Evolutionary conservation across 2,329 filamentous ascomycete species (phyloP).

Genomic region (Pezicula radicicola): DNA sequence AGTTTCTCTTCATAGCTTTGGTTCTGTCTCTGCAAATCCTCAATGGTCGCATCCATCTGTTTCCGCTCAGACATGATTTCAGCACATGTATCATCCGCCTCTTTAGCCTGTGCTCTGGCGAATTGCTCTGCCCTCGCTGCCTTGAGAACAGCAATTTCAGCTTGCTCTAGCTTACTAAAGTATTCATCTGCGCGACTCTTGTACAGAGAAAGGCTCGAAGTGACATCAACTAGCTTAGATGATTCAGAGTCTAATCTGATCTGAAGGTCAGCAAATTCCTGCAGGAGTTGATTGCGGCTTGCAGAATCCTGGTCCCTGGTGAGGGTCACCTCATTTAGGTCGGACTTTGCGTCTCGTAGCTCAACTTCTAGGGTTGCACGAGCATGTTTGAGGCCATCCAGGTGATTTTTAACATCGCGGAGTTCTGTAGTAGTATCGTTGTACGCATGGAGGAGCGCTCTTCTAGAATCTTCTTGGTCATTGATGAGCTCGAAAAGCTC

Average conservation of each 20-base stretch:
- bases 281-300: conserved; percentile 83
- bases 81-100: conserved; percentile 88
- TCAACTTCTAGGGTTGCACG: conserved; percentile 81
- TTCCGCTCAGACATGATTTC: conserved; percentile 89
- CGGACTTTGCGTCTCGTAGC: conserved; percentile 77
- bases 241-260: conserved; percentile 88
- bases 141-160: conserved; percentile 92
- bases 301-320: conserved; percentile 83
- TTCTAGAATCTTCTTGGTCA: conserved; percentile 85
- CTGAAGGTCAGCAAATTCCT: conserved; percentile 91
- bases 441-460: conserved; percentile 77
- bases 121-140: conserved; percentile 91
- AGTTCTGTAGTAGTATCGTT: conserved; percentile 84
- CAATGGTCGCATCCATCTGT: conserved; percentile 81
- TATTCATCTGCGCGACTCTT: conserved; percentile 93
- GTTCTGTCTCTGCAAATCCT: conserved; percentile 86
- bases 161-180: conserved; percentile 94
- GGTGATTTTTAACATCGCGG: conserved; percentile 79
- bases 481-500: conserved; percentile 91
- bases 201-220: conserved; percentile 81
- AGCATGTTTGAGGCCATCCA: conserved; percentile 81
- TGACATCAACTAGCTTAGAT: conserved; percentile 80
- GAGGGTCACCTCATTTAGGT: conserved; percentile 75
- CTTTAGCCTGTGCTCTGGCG: conserved; percentile 82
- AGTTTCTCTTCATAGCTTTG: conserved; percentile 88